Conservation (phyloP, 2,329 filamentous ascomycete species). For the Arthrobotrys megalospora region DNA sequence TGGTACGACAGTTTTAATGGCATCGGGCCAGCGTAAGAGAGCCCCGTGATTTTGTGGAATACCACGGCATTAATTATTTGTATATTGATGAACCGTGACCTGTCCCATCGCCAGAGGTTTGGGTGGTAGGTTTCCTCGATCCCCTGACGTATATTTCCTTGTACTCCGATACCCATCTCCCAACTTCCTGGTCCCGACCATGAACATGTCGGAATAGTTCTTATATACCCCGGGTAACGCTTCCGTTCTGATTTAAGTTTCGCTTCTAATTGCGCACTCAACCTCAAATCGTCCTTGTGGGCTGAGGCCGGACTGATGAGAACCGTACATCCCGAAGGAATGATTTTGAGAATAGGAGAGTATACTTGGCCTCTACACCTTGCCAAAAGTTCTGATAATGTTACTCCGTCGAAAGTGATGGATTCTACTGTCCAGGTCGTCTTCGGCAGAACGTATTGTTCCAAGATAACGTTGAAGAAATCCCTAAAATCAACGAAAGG, state of each 20-base stretch:
- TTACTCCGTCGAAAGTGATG: not conserved
- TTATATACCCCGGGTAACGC: not conserved
- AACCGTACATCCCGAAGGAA: not conserved
- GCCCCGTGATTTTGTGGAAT: slow-evolving; percentile 13
- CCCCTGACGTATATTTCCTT: slow-evolving; percentile 5
- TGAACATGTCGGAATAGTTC: not conserved
- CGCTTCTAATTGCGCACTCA: no score
- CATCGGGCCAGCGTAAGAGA: not conserved
- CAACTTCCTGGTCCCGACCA: not conserved
- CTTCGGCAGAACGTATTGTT: not conserved
- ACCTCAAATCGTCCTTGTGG: no score
- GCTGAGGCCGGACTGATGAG: not conserved
- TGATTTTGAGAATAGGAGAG: not conserved
- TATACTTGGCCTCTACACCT: not conserved
- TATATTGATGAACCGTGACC: slow-evolving; percentile 14
- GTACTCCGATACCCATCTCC: slow-evolving; percentile 14
- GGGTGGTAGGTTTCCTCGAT: slow-evolving; percentile 1
- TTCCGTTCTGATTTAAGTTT: not conserved
- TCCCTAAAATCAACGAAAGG: not conserved
- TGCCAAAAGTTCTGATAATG: not conserved
- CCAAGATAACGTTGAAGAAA: not conserved
- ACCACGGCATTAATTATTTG: slow-evolving; percentile 27
- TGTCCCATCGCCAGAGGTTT: slow-evolving; percentile 14
- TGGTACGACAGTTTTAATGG: not conserved
- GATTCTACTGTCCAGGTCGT: not conserved